A percentile compares a stretch with the other conserved stretches of the same genome.
Evolutionary conservation across 2,329 filamentous ascomycete species (phyloP).

Genomic region (Periconia digitata): DNA sequence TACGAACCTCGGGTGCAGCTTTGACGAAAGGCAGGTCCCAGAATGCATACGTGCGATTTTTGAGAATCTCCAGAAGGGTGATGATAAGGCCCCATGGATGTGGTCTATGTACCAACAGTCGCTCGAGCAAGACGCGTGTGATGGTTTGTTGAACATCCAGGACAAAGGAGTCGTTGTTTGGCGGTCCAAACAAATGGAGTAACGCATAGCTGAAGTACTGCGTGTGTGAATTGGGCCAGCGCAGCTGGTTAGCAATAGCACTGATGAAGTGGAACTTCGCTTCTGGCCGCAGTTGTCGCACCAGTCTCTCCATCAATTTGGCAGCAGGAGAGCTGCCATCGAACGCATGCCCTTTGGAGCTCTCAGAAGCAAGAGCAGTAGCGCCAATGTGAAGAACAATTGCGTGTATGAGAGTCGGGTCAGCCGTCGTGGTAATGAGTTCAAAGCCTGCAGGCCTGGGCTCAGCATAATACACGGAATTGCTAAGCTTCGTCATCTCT

Average conservation of each 20-base stretch:
- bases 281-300: conserved; percentile 73
- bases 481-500: conserved; percentile 73
- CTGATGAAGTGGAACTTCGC: conserved; percentile 81
- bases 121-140: conserved; percentile 82
- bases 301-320: conserved; percentile 72
- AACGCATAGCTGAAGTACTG: conserved; percentile 89
- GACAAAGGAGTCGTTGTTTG: conserved; percentile 61
- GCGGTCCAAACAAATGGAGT: conserved; percentile 73
- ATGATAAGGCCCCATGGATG: conserved; percentile 95
- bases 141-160: conserved; percentile 89
- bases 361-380: conserved; percentile 64
- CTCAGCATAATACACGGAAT: conserved; percentile 66
- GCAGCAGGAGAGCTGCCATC: conserved; percentile 67
- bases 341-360: conserved; percentile 65
- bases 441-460: conserved; percentile 65
- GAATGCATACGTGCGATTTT: conserved; percentile 88
- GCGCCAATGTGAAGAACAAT: conserved; percentile 81
- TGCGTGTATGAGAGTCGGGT: conserved; percentile 73
- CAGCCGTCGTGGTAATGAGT: conserved; percentile 66
- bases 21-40: conserved; percentile 94
- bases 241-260: conserved; percentile 87
- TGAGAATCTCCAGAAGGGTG: conserved; percentile 83
- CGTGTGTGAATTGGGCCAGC: conserved; percentile 85
- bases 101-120: conserved; percentile 83
- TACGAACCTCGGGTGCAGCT: conserved; percentile 71